Base-by-base conservation (phyloP, 2,329 filamentous ascomycete species). In the Alternaria infectoria region DNA sequence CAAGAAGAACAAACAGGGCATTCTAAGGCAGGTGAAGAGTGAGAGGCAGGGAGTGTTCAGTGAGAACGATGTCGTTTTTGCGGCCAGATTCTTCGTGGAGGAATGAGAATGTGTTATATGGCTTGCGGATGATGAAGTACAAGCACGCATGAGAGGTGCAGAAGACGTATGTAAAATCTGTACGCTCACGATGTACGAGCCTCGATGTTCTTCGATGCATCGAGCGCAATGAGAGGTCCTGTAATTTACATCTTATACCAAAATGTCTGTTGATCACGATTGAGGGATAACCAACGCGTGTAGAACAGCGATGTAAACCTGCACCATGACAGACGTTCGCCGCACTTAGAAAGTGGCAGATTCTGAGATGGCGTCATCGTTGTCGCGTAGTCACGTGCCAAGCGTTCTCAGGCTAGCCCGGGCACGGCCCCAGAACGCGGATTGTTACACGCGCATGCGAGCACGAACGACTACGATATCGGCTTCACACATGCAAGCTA, bases 51-150 rank as follows among this genome's bases (percentile, higher is more conserved):
- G 81, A 7, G 62, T 74, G 21, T 84, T 83, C 62, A 69, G 67
- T 23, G 82, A 83, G 68, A 75, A 80, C 5, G 74, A 75, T 25
- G 72, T 84, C 32, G 72, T 83, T 11, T 75, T 81, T 21, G 82
- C 80, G 2, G 76, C 82, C 62, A 74, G 82, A 45, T 83, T 82
- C 66, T 74, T 82, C 28, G 74, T 83, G 12, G 30, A 52, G 28
- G 49, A 52, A 5, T 52, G 15, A 52, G 3, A 36, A 3, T 2
- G 5, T n/a, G 13, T 5, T 11, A 40, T 2, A 6, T 17, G 19
- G 12, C 13, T 3, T 23, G 30, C 2, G 15, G 19, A n/a, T 25
- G 13, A 17, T 6, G 19, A 25, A 3, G 19, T 12, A n/a, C 6
- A 36, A 9, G 13, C 28, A 40, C 6, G 19, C n/a, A 52, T 19